Evolutionary conservation across 2,329 filamentous ascomycete genomes (phyloP), one percentile per base, ranked within the genome.

Genomic region (Alternaria panax): DNA sequence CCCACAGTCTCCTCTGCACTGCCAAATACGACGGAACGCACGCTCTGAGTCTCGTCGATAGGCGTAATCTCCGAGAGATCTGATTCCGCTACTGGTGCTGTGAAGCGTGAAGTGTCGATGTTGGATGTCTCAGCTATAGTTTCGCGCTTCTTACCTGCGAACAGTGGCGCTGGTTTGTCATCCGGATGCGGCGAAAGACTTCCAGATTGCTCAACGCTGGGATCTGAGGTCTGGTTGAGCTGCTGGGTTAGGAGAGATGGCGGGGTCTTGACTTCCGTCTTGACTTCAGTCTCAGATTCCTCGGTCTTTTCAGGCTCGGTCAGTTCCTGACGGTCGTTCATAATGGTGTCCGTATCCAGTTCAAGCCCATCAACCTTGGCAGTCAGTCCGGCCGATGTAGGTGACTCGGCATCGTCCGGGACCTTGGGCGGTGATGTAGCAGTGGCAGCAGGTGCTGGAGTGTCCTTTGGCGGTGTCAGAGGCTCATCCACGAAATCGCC

Each of bases 401-500:
- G 83, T 74, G 79, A 77, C 53, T 79, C 75, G 34, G 75, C 76
- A 53, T 76, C 67, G 27, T 75, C 75, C 7, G 55, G 63, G n/a
- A 66, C 56, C 53, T 72, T 74, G 14, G 66, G 55, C 27, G 68
- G 58, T 20, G 69, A 65, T 6, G 66, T 27, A 25, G 66, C 62
- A 2, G 68, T 42, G 3, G 65, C 62, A 27, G 67, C 36, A 60
- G 67, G 55, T 57, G 71, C 48, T 54, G 67, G 9, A 54, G 64
- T 48, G 28, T 70, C 67, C 40, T 76, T 71, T 22, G 70, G 63
- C 54, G 90, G 91, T 65, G 87, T 90, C 18, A 92, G 81, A 3
- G 91, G 90, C 75, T 93, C 90, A 62, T 93, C 90, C 20, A 93
- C 89, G 72, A 93, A 91, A 59, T 92, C 89, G 51, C 90, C 89